These are phyloP conservation scores for Lasiodiplodia sp. DNA, from an alignment of 2,329 filamentous ascomycete species.

Conservation along the genomic window DNA sequence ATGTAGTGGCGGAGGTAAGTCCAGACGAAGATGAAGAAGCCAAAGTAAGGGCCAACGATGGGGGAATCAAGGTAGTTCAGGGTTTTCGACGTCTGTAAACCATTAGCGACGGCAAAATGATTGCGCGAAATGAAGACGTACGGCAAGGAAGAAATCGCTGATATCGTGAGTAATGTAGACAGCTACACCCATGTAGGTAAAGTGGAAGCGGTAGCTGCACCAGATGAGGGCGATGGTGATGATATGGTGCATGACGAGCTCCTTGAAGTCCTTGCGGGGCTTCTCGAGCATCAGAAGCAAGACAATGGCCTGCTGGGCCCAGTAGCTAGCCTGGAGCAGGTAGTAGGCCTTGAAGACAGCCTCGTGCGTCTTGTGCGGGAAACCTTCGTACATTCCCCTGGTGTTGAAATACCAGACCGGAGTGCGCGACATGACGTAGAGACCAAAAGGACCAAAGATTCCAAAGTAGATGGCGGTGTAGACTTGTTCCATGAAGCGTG, in stretches of 20 bases:
- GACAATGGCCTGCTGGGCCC: slow-evolving; percentile 93
- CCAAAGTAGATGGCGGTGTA: slow-evolving; percentile 94
- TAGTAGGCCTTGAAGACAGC: slow-evolving; percentile 94
- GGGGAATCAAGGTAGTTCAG: slow-evolving; percentile 87
- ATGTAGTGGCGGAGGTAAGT: slow-evolving; percentile 88
- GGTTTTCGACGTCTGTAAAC: slow-evolving; percentile 79
- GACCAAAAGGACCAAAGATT: slow-evolving; percentile 79
- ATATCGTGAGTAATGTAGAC: slow-evolving; percentile 96
- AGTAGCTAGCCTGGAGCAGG: slow-evolving; percentile 91
- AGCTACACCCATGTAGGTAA: slow-evolving; percentile 91
- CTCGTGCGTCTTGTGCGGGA: slow-evolving; percentile 83
- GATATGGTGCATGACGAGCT: slow-evolving; percentile 90
- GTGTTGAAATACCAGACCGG: slow-evolving; percentile 97
- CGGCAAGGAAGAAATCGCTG: slow-evolving; percentile 92
- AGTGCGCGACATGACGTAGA: slow-evolving; percentile 91
- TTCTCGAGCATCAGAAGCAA: slow-evolving; percentile 88
- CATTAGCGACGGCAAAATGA: slow-evolving; percentile 24
- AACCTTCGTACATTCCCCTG: slow-evolving; percentile 85
- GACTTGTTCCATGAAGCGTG: slow-evolving; percentile 93
- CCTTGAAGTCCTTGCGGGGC: slow-evolving; percentile 92
- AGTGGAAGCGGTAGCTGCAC: slow-evolving; percentile 93
- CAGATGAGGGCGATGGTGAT: slow-evolving; percentile 85
- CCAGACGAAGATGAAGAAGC: slow-evolving; percentile 82
- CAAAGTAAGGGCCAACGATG: slow-evolving; percentile 84
- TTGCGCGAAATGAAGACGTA: slow-evolving; percentile 56